Conservation (phyloP, 306 rosid species). For the Astragalus membranaceus region DNA sequence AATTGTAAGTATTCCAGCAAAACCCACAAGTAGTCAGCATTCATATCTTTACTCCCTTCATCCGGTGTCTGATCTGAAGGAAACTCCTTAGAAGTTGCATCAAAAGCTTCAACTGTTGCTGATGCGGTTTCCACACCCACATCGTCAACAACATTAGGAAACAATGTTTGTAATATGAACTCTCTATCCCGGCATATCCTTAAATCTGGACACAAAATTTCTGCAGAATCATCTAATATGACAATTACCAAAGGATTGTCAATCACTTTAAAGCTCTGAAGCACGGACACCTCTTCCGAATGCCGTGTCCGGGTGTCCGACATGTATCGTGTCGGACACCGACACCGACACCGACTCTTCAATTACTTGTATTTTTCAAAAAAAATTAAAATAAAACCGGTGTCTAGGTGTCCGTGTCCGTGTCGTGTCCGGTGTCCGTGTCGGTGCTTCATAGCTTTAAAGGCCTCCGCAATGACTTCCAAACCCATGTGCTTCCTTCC, state of each 20-base stretch:
- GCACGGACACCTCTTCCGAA: too few relatives aligned
- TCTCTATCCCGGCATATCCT: not conserved
- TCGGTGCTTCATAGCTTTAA: too few relatives aligned
- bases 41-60: not conserved
- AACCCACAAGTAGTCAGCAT: slow-evolving; percentile 16
- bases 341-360: too few relatives aligned
- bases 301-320: too few relatives aligned
- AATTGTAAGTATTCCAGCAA: not conserved
- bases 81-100: not conserved
- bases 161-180: slow-evolving; percentile 17
- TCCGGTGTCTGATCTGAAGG: not conserved
- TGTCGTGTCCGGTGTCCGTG: too few relatives aligned
- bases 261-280: slow-evolving; percentile 30
- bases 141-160: slow-evolving; percentile 25
- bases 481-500: slow-evolving; percentile 3
- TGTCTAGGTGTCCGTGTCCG: too few relatives aligned
- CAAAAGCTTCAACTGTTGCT: not conserved
- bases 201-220: slow-evolving; percentile 24
- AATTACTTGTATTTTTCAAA: too few relatives aligned
- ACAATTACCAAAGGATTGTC: slow-evolving; percentile 50
- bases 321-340: too few relatives aligned
- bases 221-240: slow-evolving; percentile 3
- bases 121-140: too few relatives aligned
- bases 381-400: too few relatives aligned
- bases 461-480: slow-evolving; percentile 37